Evolutionary conservation across 768 basidiomycete species (phyloP), one percentile per base, ranked within the genome.

Genomic region (Trametes cinnabarina): DNA sequence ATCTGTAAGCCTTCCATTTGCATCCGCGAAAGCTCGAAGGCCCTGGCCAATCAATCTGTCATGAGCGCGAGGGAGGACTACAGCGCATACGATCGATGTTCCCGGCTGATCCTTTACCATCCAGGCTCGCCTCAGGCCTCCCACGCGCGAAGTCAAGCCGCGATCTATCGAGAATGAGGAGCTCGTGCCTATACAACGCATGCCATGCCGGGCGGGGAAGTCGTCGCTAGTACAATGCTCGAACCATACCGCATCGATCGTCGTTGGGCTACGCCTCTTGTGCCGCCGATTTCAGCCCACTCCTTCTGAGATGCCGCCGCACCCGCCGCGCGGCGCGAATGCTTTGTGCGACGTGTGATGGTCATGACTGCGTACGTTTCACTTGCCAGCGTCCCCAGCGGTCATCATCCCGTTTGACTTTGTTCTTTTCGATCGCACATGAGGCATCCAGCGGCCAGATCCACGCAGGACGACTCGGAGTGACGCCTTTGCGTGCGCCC

Each of bases 21-120:
- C 53, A 20, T 39, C 53, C 53, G 46, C 54, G 46, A 47, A 43
- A 39, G 54, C 54, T 47, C 46, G 54, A 37, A 46, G 54, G 46
- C n/a, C n/a, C n/a, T n/a, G n/a, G n/a, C 26, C 54, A 55, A 55
- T 55, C 54, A 55, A 55, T 55, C 54, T 55, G 41, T 55, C 54
- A 55, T 19, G 47, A 37, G 44, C 35, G 40, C 46, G 47, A n/a
- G 46, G 35, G 15, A 12, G 15, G 19, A 15, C 25, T 19, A 17
- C 44, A 25, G 17, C 25, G 34, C 17, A 43, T 46, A 44, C 46
- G 46, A 30, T 47, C 43, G 26, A 32, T 54, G 32, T n/a, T 20
- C 22, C 52, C 51, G 41, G 40, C 51, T 51, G 51, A 30, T 37
- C 26, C 19, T 25, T 23, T 40, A 51, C 40, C 39, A 25, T 17